phyloP scores from a whole-genome alignment of 768 basidiomycete genomes.

The Naganishia friedmannii region DNA sequence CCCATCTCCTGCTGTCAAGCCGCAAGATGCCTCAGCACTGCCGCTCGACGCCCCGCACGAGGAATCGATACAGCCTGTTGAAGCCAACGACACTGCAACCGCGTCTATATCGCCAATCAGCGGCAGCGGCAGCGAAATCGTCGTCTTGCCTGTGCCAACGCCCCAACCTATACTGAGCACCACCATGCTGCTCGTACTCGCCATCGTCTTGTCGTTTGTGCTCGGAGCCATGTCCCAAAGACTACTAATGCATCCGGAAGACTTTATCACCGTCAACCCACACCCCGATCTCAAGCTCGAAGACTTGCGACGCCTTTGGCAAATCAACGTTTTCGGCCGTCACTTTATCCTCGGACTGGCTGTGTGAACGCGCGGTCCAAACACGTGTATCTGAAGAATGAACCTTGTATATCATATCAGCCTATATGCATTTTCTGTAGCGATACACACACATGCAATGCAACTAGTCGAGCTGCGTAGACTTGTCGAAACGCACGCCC shows the following conservation, averaged over 20 bases:
- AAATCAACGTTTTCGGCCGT: neutral
- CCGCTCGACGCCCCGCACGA: neutral
- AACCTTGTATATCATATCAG: neutral
- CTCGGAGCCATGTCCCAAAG: conserved; percentile 12
- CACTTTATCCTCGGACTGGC: conserved; percentile 14
- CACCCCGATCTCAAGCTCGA: neutral
- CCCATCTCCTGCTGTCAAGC: conserved; percentile 2
- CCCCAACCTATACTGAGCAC: neutral
- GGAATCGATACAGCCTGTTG: neutral
- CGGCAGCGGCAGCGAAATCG: neutral
- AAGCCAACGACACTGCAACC: neutral
- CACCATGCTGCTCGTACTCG: neutral
- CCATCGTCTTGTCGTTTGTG: conserved; percentile 9
- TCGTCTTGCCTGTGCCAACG: neutral
- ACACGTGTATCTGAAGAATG: no score
- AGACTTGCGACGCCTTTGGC: neutral
- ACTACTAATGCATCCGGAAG: conserved; percentile 3
- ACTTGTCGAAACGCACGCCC: conserved; percentile 73
- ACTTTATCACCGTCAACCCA: neutral
- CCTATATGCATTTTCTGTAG: no score
- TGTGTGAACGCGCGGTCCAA: neutral
- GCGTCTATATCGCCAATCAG: neutral
- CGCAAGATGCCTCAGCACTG: neutral
- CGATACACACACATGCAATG: no score
- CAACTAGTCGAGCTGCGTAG: conserved; percentile 39